Base-by-base conservation (phyloP, 305 asterid genomes). In the Galium porrigens region DNA sequence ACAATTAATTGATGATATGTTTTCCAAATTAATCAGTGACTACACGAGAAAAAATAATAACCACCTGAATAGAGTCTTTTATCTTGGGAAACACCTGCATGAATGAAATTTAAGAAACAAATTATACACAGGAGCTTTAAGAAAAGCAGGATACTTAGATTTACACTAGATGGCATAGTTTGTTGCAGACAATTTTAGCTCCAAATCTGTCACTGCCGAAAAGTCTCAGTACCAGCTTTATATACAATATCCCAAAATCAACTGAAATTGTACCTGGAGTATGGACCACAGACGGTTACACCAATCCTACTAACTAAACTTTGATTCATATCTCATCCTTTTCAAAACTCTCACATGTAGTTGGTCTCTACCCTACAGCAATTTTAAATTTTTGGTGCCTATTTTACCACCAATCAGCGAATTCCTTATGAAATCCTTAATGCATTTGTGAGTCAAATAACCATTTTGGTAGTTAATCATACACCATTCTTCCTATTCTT, bases 1-100 rank as follows among this genome's bases (percentile, higher is more conserved):
- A 17, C 0, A 15, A 4, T 32, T 44, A 7, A 9, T 2, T 15
- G 17, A 15, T 25, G 63, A 27, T 61, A 9, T 46, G 1, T 36
- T 49, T 46, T 14, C 29, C 37, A 53, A 20, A 15, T 46, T 60
- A 20, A 55, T 56, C 64, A 39, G 73, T 76, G 64, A 65, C 29
- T 14, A 44, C n/a, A 39, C 44, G 22, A 0, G 22, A 0, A 0
- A 22, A 22, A 22, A 22, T 22, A 22, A 3, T n/a, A 51, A 18
- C 72, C 73, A 90, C 97, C 95, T 90, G 86, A 44, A 82, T 78
- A 59, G 95, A 88, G 68, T 90, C 94, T 73, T 85, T 86, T 67
- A 90, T 85, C 81, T 83, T 86, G 72, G 97, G 95, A 72, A 83
- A 90, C 36, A 86, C 84, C 97, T 88, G 89, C 76, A 81, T 75